Base-by-base conservation (phyloP, 345 rosid genomes). In the Camelina hispida region DNA sequence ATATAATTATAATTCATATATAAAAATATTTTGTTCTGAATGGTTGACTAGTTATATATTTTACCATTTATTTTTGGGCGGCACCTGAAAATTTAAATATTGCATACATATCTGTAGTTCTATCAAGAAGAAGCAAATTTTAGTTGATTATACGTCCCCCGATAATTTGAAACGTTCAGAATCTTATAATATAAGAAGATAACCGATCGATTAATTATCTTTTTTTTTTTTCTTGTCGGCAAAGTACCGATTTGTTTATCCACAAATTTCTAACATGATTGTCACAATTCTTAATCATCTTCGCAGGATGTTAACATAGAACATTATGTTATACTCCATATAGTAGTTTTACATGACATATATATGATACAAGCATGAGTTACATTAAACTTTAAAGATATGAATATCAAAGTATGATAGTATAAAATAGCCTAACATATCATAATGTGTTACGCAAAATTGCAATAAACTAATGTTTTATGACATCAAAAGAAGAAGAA, bases 21-120 rank as follows among this genome's bases (percentile, higher is more conserved):
- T 7, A 34, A 0, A 53, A 0, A 55, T 56, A 18, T 13, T 32
- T 32, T 32, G 18, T 32, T 63, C 23, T 22, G 7, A 38, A 55
- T 8, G 68, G 58, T 67, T 74, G 78, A 66, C 66, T 47, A 10
- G 25, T 34, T 14, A 8, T 1, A 44, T 66, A 47, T 47, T 28
- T 74, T 57, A 37, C 7, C 0, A 0, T 16, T 25, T n/a, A n/a
- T n/a, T 43, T 56, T 12, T 66, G 52, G 30, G 18, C 32, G 71
- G 42, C 66, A 23, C 25, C 17, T 55, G 37, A 10, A 28, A 25
- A 1, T 34, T 18, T 4, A 7, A 14, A 20, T 6, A 73, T 32
- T 55, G 18, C 70, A 23, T n/a, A 55, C 70, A 23, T n/a, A 55
- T 65, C 2, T 44, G 1, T 72, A 28, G 12, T 25, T 52, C n/a